Base-by-base conservation (phyloP, 116 monocot species). In the Zostera marina region DNA sequence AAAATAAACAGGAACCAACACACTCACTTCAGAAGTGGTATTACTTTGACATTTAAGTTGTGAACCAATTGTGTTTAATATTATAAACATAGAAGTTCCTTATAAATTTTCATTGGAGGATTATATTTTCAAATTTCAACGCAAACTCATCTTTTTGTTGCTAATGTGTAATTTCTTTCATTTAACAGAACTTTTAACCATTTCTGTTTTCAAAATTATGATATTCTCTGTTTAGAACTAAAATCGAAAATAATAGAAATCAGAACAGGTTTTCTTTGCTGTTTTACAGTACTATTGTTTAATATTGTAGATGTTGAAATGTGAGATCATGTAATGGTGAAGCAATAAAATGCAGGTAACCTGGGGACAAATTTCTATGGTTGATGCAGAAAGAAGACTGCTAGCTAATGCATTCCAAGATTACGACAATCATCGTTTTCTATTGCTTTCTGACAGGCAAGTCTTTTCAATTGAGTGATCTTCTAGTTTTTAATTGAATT, bases 321-420 rank as follows among this genome's bases (percentile, higher is more conserved):
- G 5, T 32, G 1, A 56, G 49, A 41, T 20, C 41, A 58, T 16
- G 42, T 11, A 42, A 41, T 22, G 25, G 38, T 21, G n/a, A 11
- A 52, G 41, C 49, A 38, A 52, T 16, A 40, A 48, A 51, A 24
- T 77, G 64, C 64, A 92, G 92, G 92, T 92, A 6, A 59, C 53
- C 1, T 92, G 92, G 92, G 92, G 92, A 22, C 78, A 76, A 63
- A 81, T 84, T 58, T 92, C 92, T 19, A 87, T 92, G 92, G 76
- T 92, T 60, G 83, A 92, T 73, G 92, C 92, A 22, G 92, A 92
- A 76, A 92, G 72, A 66, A 83, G 92, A 45, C 78, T 92, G 26
- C 45, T 92, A 59, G 83, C 78, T 60, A 83, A 81, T 92, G 92
- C 92, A 66, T 76, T 92, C 9, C 69, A 76, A 67, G 81, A 92